Evolutionary conservation across 352 stramenopile species (phyloP).

Genomic region (Blastocystis hominis): DNA sequence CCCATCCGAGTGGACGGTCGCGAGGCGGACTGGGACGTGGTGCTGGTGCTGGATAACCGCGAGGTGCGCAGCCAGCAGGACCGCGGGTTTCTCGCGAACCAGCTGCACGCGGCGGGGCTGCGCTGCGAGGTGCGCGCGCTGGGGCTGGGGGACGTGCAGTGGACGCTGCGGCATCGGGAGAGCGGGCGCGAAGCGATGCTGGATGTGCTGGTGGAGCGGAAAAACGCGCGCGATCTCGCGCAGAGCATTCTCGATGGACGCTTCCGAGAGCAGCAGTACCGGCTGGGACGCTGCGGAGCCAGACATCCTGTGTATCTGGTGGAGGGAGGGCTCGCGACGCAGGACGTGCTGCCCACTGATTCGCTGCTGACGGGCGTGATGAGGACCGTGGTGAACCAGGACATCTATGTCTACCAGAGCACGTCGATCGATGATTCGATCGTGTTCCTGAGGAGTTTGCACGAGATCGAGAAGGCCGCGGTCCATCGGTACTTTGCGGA

Average conservation of each 20-base stretch:
- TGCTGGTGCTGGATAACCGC: conserved; percentile 46
- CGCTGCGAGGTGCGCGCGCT: conserved; percentile 60
- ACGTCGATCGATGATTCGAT: conserved; percentile 54
- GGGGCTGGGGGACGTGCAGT: conserved; percentile 62
- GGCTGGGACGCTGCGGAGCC: conserved; percentile 60
- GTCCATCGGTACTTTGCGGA: neutral
- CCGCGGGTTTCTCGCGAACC: conserved; percentile 40
- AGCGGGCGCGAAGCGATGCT: conserved; percentile 59
- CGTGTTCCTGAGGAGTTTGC: conserved; percentile 39
- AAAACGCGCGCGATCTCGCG: conserved; percentile 61
- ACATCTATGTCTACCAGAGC: conserved; percentile 47
- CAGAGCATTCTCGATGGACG: conserved; percentile 62
- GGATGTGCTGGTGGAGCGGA: conserved; percentile 62
- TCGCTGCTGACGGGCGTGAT: conserved; percentile 5
- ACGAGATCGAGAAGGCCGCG: neutral
- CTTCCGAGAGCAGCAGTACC: conserved; percentile 63
- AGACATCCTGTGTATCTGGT: conserved; percentile 61
- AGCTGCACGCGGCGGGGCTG: conserved; percentile 60
- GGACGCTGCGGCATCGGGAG: conserved; percentile 50
- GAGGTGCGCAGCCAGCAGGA: conserved; percentile 56
- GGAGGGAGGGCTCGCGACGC: conserved; percentile 56
- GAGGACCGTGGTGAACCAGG: conserved; percentile 1
- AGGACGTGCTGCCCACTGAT: conserved; percentile 23
- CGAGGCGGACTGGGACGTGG: conserved; percentile 51
- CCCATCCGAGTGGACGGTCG: neutral